Conservation (phyloP, 2,329 filamentous ascomycete genomes). For the Exserohilum turcica region DNA sequence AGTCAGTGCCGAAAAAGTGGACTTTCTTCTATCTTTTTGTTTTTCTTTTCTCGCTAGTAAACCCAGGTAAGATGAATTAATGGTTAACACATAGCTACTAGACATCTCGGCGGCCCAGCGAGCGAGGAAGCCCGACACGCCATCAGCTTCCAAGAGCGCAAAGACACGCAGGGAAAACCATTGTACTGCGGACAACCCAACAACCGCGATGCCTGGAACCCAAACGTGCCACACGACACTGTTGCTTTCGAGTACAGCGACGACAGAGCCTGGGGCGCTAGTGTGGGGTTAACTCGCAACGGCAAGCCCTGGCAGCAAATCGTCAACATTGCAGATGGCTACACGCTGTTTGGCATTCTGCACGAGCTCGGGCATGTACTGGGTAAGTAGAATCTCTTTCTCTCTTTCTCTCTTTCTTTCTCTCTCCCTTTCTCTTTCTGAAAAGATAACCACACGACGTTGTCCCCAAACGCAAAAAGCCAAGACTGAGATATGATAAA, state of each 20-base stretch:
- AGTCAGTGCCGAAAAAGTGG: background rate
- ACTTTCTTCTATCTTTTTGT: background rate
- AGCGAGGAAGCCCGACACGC: background rate
- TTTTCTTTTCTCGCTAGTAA: background rate
- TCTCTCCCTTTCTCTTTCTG: background rate
- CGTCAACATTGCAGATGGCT: background rate
- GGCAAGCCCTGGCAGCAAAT: background rate
- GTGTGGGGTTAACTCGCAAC: background rate
- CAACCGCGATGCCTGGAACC: conserved; percentile 1
- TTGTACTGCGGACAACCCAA: background rate
- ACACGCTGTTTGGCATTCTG: background rate
- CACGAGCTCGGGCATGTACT: conserved; percentile 2
- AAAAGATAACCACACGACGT: background rate
- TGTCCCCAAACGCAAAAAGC: too few relatives aligned
- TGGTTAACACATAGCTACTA: background rate
- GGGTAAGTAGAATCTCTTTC: background rate
- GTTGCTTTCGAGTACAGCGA: conserved; percentile 6
- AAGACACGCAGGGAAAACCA: background rate
- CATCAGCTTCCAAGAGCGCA: conserved; percentile 1
- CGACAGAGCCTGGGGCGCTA: background rate
- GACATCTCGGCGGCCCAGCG: background rate
- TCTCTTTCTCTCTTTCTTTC: too few relatives aligned
- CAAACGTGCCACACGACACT: background rate
- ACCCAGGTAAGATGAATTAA: too few relatives aligned
- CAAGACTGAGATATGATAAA: background rate